These are phyloP conservation scores for Cucurbitaria berberidis DNA, from an alignment of 2,329 filamentous ascomycete genomes.

Conservation along the genomic window DNA sequence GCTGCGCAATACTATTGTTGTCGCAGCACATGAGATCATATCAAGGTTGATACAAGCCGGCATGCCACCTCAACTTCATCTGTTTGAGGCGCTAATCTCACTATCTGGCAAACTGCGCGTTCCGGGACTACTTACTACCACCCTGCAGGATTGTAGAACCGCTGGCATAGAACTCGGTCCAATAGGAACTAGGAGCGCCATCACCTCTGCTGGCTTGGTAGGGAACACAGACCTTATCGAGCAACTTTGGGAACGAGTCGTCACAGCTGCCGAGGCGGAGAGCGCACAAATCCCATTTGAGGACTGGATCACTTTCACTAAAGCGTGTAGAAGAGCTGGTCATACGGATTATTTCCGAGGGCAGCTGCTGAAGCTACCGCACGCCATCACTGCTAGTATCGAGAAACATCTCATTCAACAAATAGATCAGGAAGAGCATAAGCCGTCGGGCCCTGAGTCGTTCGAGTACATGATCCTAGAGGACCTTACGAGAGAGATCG, in stretches of 20 bases:
- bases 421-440: constrained; percentile 8
- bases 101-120: constrained; percentile 37
- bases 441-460: not conserved
- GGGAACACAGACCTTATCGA: constrained; percentile 32
- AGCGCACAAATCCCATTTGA: constrained; percentile 25
- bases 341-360: constrained; percentile 28
- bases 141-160: constrained; percentile 32
- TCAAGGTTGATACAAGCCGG: constrained; percentile 38
- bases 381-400: constrained; percentile 26
- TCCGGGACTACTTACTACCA: constrained; percentile 30
- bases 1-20: constrained; percentile 31
- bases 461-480: constrained; percentile 20
- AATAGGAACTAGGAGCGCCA: constrained; percentile 28
- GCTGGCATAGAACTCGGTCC: constrained; percentile 25
- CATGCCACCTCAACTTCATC: constrained; percentile 22
- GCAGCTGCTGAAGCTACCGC: constrained; percentile 33
- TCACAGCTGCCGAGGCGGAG: constrained; percentile 26
- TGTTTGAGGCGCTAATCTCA: constrained; percentile 38
- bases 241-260: constrained; percentile 38
- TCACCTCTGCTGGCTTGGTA: constrained; percentile 40
- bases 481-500: constrained; percentile 25
- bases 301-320: constrained; percentile 45
- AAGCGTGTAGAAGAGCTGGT: constrained; percentile 36
- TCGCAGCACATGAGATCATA: constrained; percentile 31
- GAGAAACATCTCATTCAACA: constrained; percentile 15